phyloP scores from a whole-genome alignment of 306 rosid genomes.

The cucumber (Cucumis sativus) region Cucumber_9930_V3 NC_026660.2:4129001-4129500 shows the following conservation, averaged over 20 bases:
- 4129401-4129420: background rate
- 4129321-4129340: background rate
- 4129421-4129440: background rate
- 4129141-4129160: background rate
- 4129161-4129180: background rate
- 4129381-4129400: no score
- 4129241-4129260: background rate
- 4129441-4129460: background rate
- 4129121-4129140: background rate
- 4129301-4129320: background rate
- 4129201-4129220: background rate
- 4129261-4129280: no score
- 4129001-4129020: constrained; percentile 67
- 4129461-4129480: background rate
- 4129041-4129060: constrained; percentile 81
- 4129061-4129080: constrained; percentile 48
- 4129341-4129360: background rate
- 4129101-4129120: background rate
- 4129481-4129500: background rate
- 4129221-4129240: background rate
- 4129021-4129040: constrained; percentile 48
- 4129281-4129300: background rate
- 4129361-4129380: no score
- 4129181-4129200: background rate
- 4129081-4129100: constrained; percentile 34